Conservation (phyloP, 2,329 filamentous ascomycete species). For the Monosporascus sp. region DNA sequence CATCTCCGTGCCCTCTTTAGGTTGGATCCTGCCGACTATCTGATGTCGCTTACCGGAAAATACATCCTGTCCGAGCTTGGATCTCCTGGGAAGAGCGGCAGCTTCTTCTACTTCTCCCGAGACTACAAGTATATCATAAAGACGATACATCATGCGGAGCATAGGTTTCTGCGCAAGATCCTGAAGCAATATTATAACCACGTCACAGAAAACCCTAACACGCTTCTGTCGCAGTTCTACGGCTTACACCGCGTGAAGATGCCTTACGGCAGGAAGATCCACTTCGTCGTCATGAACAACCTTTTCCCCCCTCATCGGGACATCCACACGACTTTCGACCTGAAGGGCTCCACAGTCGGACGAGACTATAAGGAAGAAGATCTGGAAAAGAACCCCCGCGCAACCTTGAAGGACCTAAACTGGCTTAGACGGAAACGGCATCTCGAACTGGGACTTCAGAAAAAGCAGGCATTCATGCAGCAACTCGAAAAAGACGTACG, state of each 20-base stretch:
- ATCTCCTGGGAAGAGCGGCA: slow-evolving; percentile 95
- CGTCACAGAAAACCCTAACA: slow-evolving; percentile 90
- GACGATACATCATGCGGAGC: slow-evolving; percentile 93
- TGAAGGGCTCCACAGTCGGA: slow-evolving; percentile 94
- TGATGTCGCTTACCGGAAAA: slow-evolving; percentile 97
- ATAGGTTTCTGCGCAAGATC: slow-evolving; percentile 79
- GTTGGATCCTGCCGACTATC: slow-evolving; percentile 92
- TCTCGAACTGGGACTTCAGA: slow-evolving; percentile 81
- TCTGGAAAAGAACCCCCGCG: slow-evolving; percentile 80
- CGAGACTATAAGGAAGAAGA: slow-evolving; percentile 88
- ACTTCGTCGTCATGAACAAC: slow-evolving; percentile 99
- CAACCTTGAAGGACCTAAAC: slow-evolving; percentile 93
- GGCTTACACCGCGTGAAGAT: slow-evolving; percentile 97
- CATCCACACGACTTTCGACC: slow-evolving; percentile 93
- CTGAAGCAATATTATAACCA: slow-evolving; percentile 91
- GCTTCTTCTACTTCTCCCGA: slow-evolving; percentile 98
- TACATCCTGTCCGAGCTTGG: slow-evolving; percentile 97
- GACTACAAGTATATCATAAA: slow-evolving; percentile 99
- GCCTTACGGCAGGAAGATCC: slow-evolving; percentile 95
- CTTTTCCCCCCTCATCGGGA: slow-evolving; percentile 95
- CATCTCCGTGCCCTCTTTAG: slow-evolving; percentile 82
- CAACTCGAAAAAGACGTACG: slow-evolving; percentile 86
- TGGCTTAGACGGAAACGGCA: slow-evolving; percentile 84
- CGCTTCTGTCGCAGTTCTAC: slow-evolving; percentile 94
- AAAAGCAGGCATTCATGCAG: slow-evolving; percentile 81